phyloP scores from a whole-genome alignment of 73 alveolate species.

The Breviolum minutum region DNA sequence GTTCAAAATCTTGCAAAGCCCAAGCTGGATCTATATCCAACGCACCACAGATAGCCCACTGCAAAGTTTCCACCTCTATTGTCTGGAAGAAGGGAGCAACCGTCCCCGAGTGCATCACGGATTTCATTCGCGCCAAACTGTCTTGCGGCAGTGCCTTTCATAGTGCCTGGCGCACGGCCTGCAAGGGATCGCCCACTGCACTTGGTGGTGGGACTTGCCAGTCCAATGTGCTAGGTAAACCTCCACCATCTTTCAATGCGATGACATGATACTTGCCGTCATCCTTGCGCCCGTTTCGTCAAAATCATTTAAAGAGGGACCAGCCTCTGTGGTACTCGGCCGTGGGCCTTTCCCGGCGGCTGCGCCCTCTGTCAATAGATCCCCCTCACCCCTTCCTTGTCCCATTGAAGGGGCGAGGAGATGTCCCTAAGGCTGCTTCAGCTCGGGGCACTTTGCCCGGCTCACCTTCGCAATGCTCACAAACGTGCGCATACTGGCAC shows the following conservation, averaged over 20 bases:
- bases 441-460: too few relatives aligned
- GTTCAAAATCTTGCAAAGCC: too few relatives aligned
- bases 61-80: too few relatives aligned
- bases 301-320: too few relatives aligned
- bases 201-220: slow-evolving; percentile 34
- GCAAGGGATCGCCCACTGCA: not conserved
- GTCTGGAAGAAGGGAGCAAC: too few relatives aligned
- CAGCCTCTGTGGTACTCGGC: too few relatives aligned
- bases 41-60: too few relatives aligned
- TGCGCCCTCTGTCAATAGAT: not conserved
- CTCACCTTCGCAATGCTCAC: not conserved
- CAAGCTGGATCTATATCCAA: too few relatives aligned
- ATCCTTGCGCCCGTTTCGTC: not conserved
- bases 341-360: too few relatives aligned
- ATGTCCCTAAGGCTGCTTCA: not conserved
- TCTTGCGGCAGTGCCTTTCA: not conserved
- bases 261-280: too few relatives aligned
- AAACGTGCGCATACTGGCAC: not conserved
- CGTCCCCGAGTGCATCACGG: too few relatives aligned
- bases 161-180: not conserved
- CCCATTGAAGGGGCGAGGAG: not conserved
- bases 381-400: not conserved
- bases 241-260: slow-evolving; percentile 23
- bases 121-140: not conserved
- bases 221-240: slow-evolving; percentile 3